Conservation (phyloP, 192 early-diverging fungal species). For the Chytriomyces confervae region DNA sequence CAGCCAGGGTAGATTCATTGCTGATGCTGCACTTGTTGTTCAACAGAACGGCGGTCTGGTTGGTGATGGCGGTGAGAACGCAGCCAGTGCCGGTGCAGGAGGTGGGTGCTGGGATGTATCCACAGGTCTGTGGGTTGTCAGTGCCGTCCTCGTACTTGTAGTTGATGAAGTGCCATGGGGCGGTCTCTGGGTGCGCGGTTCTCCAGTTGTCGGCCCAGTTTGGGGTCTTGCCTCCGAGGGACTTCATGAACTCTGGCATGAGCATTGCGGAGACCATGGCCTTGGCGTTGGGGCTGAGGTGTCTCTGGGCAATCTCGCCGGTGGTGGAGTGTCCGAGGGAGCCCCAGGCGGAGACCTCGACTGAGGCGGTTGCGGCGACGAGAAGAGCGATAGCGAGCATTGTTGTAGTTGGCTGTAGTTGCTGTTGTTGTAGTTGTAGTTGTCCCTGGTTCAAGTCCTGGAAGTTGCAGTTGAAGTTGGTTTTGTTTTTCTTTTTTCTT, state of each 20-base stretch:
- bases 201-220: conserved; percentile 29
- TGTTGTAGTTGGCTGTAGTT: too few relatives aligned
- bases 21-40: neutral
- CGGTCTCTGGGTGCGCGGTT: conserved; percentile 3
- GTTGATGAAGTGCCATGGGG: conserved; percentile 20
- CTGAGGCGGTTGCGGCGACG: neutral
- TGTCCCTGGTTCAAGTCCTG: too few relatives aligned
- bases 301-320: conserved; percentile 7
- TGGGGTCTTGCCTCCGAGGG: conserved; percentile 14
- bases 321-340: conserved; percentile 8
- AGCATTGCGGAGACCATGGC: neutral
- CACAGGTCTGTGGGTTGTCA: conserved; percentile 1
- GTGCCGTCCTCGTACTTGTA: neutral
- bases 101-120: neutral
- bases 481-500: too few relatives aligned
- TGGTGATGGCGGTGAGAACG: conserved; percentile 31
- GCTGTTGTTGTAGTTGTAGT: too few relatives aligned
- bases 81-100: conserved; percentile 2
- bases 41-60: conserved; percentile 12
- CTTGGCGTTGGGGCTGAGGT: conserved; percentile 13
- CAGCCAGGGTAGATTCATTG: neutral
- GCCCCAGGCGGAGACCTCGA: conserved; percentile 5
- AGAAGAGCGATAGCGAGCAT: neutral
- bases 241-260: neutral
- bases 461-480: too few relatives aligned